Evolutionary conservation across 2,329 filamentous ascomycete genomes (phyloP).

Genomic region (Fusarium sp.): DNA sequence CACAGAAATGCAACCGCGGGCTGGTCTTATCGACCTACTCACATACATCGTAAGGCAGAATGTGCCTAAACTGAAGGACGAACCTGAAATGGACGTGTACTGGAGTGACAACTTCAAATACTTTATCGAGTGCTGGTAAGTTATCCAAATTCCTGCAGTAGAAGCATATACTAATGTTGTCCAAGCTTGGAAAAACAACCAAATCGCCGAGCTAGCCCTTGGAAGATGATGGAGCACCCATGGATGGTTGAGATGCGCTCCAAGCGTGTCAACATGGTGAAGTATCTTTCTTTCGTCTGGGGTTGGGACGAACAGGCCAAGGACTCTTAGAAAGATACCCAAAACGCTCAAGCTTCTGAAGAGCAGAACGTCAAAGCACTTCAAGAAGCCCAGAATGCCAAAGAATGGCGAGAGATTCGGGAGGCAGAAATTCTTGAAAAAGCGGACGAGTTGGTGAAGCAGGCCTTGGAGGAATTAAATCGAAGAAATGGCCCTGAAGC

Average conservation of each 20-base stretch:
- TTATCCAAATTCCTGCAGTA: constrained; percentile 42
- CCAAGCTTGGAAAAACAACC: constrained; percentile 92
- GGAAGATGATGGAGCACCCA: constrained; percentile 98
- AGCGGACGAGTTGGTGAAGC: background rate
- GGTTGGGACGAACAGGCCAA: constrained; percentile 76
- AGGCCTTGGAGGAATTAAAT: background rate
- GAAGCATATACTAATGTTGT: constrained; percentile 37
- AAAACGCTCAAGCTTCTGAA: constrained; percentile 21
- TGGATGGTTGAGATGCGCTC: constrained; percentile 98
- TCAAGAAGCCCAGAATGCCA: background rate
- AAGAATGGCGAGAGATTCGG: background rate
- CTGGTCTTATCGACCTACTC: constrained; percentile 91
- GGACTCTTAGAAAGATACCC: constrained; percentile 35
- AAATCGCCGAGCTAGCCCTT: constrained; percentile 86
- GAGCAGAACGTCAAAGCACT: constrained; percentile 16
- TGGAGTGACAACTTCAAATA: constrained; percentile 99
- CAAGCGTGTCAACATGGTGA: constrained; percentile 97
- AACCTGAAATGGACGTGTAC: constrained; percentile 86
- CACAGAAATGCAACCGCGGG: constrained; percentile 92
- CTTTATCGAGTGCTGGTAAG: constrained; percentile 99
- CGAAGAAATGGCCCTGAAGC: background rate
- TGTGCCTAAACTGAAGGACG: constrained; percentile 95
- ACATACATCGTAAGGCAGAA: constrained; percentile 98
- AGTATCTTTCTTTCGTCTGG: constrained; percentile 95
- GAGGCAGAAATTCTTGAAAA: background rate